phyloP scores from a whole-genome alignment of 345 rosid genomes.

The Xanthoceras sorbifolium region DNA sequence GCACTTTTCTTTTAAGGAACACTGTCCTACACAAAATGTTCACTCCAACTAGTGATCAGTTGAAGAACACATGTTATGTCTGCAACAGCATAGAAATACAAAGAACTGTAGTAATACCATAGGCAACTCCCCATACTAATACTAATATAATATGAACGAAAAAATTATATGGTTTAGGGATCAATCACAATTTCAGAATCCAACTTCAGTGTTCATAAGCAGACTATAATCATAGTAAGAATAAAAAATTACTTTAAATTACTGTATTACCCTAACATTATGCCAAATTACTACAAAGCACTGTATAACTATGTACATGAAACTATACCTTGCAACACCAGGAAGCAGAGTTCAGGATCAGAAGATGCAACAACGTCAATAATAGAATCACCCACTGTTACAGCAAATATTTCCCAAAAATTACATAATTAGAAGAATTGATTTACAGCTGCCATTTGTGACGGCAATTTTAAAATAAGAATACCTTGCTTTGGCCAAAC shows the following conservation, averaged over 20 bases:
- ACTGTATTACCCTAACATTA: neutral
- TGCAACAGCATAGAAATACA: neutral
- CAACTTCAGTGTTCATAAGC: neutral
- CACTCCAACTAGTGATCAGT: neutral
- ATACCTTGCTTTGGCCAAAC: conserved; percentile 77
- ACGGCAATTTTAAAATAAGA: conserved; percentile 13
- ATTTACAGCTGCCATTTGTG: neutral
- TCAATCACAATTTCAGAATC: neutral
- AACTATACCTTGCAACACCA: conserved; percentile 75
- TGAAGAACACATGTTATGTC: neutral
- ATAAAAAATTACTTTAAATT: neutral
- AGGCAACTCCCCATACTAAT: neutral
- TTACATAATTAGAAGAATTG: conserved; percentile 21
- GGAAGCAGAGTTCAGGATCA: conserved; percentile 56
- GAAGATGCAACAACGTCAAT: conserved; percentile 46
- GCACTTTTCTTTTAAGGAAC: neutral
- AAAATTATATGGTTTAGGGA: neutral
- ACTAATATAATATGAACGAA: neutral
- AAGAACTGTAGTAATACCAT: neutral
- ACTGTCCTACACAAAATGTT: neutral
- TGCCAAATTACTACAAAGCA: neutral
- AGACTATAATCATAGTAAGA: neutral
- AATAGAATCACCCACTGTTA: conserved; percentile 44
- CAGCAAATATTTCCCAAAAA: conserved; percentile 20
- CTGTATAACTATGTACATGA: neutral